Evolutionary conservation across 306 rosid genomes (phyloP).

Genomic region (Trifolium subterraneum): DNA sequence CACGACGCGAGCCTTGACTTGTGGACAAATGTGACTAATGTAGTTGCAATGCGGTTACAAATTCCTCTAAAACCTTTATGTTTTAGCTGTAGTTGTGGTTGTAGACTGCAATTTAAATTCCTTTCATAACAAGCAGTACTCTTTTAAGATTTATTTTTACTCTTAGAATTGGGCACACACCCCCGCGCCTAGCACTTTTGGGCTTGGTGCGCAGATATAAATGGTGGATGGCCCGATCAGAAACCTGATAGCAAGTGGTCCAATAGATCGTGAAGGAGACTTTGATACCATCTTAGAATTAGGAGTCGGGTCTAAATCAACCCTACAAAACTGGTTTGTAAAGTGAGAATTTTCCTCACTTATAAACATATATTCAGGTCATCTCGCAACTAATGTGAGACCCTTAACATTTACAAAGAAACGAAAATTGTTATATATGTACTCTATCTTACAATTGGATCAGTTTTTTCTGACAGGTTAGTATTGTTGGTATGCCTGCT

Average conservation of each 20-base stretch:
- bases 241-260: no score
- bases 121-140: background rate
- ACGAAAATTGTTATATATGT: background rate
- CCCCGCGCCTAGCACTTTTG: no score
- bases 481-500: constrained; percentile 66
- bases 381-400: no score
- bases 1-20: background rate
- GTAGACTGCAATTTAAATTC: background rate
- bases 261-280: no score
- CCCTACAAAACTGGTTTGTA: no score
- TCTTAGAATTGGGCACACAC: no score
- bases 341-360: no score
- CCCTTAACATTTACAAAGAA: background rate
- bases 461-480: constrained; percentile 38
- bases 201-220: no score
- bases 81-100: background rate
- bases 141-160: background rate
- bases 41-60: background rate
- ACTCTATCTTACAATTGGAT: background rate
- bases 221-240: no score
- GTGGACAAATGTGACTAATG: background rate
- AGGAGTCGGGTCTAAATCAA: no score
- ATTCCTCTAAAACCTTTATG: background rate
- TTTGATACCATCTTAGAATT: no score
- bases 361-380: no score